Evolutionary conservation across 257 asterid species (phyloP).

Genomic region (Nicotiana paniculata): DNA sequence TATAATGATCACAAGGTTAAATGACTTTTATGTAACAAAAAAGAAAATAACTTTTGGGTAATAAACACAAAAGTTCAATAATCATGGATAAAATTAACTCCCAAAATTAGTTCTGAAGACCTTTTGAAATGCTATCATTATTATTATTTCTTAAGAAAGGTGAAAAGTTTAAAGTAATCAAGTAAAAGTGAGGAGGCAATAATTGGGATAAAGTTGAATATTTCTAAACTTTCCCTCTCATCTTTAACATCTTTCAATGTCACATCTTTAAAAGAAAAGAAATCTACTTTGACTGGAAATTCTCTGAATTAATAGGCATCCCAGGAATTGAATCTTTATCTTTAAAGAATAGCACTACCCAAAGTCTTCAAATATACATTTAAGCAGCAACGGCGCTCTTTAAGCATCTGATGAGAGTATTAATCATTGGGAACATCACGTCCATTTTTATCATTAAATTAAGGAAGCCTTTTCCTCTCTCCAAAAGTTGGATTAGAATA

Average conservation of each 20-base stretch:
- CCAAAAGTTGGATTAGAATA: background rate
- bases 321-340: constrained; percentile 6
- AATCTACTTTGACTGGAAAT: too few relatives aligned
- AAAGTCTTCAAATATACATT: too few relatives aligned
- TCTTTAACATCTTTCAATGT: background rate
- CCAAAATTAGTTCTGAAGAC: too few relatives aligned
- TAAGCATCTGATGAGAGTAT: background rate
- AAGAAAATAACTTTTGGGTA: too few relatives aligned
- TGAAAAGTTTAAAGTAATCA: too few relatives aligned
- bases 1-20: too few relatives aligned
- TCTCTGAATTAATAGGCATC: constrained; percentile 9
- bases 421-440: background rate
- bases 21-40: too few relatives aligned
- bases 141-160: too few relatives aligned
- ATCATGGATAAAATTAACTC: too few relatives aligned
- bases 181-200: background rate
- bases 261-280: background rate
- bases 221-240: constrained; percentile 1
- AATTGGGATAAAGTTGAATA: background rate
- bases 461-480: background rate
- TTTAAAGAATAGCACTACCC: background rate
- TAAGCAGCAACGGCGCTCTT: background rate
- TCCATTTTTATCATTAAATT: background rate
- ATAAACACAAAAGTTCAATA: too few relatives aligned
- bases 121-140: too few relatives aligned